Conservation (phyloP, 192 early-diverging fungal species). For the Coemansia sp. region DNA sequence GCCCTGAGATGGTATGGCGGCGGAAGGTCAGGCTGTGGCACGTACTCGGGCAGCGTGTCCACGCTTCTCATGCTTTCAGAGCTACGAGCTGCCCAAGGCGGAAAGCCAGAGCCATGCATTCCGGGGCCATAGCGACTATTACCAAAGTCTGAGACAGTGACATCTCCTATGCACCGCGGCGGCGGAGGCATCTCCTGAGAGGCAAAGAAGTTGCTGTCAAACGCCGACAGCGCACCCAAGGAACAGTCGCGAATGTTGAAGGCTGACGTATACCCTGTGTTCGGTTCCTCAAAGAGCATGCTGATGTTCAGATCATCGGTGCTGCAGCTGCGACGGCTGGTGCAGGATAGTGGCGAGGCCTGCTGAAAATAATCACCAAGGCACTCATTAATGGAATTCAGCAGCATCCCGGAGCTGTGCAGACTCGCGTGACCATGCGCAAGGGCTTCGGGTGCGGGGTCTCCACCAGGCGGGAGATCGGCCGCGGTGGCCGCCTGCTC, state of each 20-base stretch:
- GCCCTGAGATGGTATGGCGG: constrained; percentile 27
- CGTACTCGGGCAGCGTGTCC: constrained; percentile 48
- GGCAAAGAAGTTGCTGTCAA: constrained; percentile 45
- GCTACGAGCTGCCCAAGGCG: constrained; percentile 6
- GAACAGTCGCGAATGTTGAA: constrained; percentile 26
- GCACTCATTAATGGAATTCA: constrained; percentile 30
- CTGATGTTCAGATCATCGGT: constrained; percentile 27
- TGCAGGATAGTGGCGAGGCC: background rate
- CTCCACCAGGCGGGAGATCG: background rate
- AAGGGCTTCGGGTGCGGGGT: background rate
- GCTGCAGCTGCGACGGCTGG: constrained; percentile 2
- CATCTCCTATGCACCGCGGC: constrained; percentile 33
- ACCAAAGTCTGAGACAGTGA: constrained; percentile 41
- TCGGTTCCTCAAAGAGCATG: constrained; percentile 29
- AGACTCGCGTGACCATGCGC: background rate
- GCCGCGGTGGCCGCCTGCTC: background rate
- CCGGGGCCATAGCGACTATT: constrained; percentile 27
- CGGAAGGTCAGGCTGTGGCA: constrained; percentile 23
- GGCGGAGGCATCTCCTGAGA: constrained; percentile 24
- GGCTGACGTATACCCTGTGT: background rate
- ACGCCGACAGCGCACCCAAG: constrained; percentile 19
- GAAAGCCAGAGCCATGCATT: constrained; percentile 3
- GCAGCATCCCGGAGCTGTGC: background rate
- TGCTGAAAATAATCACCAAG: constrained; percentile 9
- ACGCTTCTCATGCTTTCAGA: constrained; percentile 23